These are phyloP conservation scores for Calonectria montana DNA, from an alignment of 2,329 filamentous ascomycete species.

Conservation along the genomic window DNA sequence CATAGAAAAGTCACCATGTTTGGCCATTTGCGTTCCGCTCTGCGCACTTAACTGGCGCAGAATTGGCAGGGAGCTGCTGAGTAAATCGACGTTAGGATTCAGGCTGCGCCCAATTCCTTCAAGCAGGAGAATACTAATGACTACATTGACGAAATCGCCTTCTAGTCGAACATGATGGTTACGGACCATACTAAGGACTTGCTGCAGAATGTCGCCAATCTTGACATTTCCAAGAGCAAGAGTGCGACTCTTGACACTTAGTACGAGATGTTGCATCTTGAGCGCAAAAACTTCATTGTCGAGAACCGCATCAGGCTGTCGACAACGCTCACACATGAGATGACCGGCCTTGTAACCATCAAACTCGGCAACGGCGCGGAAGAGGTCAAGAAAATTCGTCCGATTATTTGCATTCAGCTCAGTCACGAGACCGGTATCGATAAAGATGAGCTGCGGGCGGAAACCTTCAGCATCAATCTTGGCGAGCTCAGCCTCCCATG, in stretches of 20 bases:
- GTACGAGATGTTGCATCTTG: conserved; percentile 95
- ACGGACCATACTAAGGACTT: conserved; percentile 92
- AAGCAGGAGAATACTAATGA: conserved; percentile 91
- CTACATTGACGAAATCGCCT: conserved; percentile 98
- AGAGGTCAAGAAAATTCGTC: conserved; percentile 92
- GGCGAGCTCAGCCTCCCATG: conserved; percentile 80
- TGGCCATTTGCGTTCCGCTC: conserved; percentile 76
- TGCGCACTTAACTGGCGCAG: conserved; percentile 87
- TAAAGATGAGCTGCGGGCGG: conserved; percentile 94
- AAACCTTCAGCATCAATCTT: conserved; percentile 89
- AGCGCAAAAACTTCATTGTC: conserved; percentile 92
- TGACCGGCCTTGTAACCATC: conserved; percentile 95
- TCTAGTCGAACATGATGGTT: conserved; percentile 93
- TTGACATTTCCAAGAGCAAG: conserved; percentile 94
- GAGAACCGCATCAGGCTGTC: conserved; percentile 90
- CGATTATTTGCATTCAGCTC: conserved; percentile 90
- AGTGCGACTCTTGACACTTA: conserved; percentile 89
- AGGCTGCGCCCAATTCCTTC: conserved; percentile 93
- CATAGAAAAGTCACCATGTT: conserved; percentile 83
- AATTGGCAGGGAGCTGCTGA: conserved; percentile 88
- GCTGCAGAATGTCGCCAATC: conserved; percentile 93
- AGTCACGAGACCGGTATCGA: conserved; percentile 95
- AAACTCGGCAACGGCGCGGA: conserved; percentile 95
- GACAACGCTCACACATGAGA: conserved; percentile 95
- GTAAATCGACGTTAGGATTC: conserved; percentile 87